phyloP scores from a whole-genome alignment of 345 rosid species.

The Lepidium africanum region DNA sequence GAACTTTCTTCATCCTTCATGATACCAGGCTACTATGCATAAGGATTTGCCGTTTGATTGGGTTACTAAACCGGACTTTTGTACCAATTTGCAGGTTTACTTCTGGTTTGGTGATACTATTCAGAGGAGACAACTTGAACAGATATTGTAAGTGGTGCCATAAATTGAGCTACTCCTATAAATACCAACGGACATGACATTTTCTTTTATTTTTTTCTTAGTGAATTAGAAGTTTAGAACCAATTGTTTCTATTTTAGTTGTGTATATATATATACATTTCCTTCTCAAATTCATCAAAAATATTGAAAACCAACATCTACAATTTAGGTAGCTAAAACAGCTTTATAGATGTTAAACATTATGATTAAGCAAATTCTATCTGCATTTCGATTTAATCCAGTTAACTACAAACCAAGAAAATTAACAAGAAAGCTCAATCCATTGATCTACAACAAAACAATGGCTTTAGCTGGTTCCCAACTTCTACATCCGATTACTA shows the following conservation, averaged over 20 bases:
- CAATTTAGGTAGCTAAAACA: not conserved
- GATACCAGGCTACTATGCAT: not conserved
- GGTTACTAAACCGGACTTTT: not conserved
- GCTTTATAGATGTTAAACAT: not conserved
- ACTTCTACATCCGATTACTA: not conserved
- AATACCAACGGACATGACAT: slow-evolving; percentile 54
- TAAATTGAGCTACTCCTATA: slow-evolving; percentile 72
- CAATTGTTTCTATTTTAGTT: not conserved
- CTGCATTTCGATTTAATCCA: slow-evolving; percentile 15
- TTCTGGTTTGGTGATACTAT: slow-evolving; percentile 62
- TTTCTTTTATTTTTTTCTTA: not conserved
- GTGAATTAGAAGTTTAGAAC: not conserved
- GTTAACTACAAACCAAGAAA: slow-evolving; percentile 8
- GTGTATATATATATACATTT: not conserved
- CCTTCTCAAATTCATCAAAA: not conserved
- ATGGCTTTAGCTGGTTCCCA: not conserved
- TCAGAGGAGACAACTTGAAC: slow-evolving; percentile 67
- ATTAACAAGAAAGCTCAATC: slow-evolving; percentile 4
- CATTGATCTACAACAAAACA: slow-evolving; percentile 18
- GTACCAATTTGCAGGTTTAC: slow-evolving; percentile 42
- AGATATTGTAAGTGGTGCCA: slow-evolving; percentile 95
- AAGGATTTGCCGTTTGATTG: not conserved
- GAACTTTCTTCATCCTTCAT: not conserved
- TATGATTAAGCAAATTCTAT: slow-evolving; percentile 1
- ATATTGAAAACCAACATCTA: not conserved